Evolutionary conservation across 2,329 filamentous ascomycete species (phyloP).

Genomic region (Lachnellula hyalina): DNA sequence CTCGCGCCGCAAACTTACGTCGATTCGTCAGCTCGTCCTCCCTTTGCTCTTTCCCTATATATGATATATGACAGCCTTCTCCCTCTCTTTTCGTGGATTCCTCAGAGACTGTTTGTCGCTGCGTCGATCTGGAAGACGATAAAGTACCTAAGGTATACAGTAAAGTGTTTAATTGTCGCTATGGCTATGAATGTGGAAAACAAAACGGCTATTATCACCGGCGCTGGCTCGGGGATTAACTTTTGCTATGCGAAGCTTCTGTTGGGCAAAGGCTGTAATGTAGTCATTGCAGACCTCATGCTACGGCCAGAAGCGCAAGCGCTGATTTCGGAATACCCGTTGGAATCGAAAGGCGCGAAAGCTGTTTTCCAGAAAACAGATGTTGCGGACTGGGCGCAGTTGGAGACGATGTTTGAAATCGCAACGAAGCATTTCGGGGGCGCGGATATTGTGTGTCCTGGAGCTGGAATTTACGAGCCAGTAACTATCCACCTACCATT

Average conservation of each 20-base stretch:
- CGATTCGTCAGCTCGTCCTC: neutral
- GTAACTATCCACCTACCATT: conserved; percentile 1
- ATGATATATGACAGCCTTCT: neutral
- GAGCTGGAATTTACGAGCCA: conserved; percentile 44
- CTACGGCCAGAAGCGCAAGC: conserved; percentile 39
- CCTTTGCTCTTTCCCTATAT: neutral
- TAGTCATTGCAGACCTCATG: conserved; percentile 40
- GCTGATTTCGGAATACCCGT: conserved; percentile 23
- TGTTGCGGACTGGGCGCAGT: conserved; percentile 38
- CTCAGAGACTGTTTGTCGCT: neutral
- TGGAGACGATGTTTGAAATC: conserved; percentile 33
- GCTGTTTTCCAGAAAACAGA: conserved; percentile 41
- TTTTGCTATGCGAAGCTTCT: conserved; percentile 40
- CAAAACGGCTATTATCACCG: conserved; percentile 49
- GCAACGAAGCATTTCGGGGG: conserved; percentile 34
- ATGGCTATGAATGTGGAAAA: conserved; percentile 35
- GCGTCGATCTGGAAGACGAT: neutral
- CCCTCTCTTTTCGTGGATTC: neutral
- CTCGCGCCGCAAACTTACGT: too few relatives aligned
- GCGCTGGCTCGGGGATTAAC: conserved; percentile 49
- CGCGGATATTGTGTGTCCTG: conserved; percentile 37
- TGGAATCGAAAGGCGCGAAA: conserved; percentile 14
- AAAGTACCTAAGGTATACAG: neutral
- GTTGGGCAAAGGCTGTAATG: conserved; percentile 38
- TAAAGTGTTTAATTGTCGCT: too few relatives aligned